phyloP scores from a whole-genome alignment of 2,329 filamentous ascomycete genomes.

The Ophiostoma himal-ulmi region DNA sequence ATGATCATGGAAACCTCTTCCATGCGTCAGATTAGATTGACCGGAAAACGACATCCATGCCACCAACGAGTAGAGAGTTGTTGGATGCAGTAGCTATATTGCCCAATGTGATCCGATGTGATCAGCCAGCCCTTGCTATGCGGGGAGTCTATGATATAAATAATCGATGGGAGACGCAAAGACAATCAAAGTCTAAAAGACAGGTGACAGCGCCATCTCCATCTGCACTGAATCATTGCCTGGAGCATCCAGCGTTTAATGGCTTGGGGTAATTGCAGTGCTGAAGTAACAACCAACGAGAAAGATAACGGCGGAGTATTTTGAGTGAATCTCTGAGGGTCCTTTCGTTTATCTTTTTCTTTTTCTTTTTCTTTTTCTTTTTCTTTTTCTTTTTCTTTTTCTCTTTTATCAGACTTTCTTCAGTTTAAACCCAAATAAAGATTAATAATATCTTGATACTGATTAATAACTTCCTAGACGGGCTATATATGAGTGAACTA shows the following conservation, averaged over 20 bases:
- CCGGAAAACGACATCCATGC: slow-evolving; percentile 4
- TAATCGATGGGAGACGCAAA: background rate
- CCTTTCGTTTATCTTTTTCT: background rate
- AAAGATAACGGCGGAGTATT: too few species aligned
- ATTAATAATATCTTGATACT: too few species aligned
- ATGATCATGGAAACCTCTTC: background rate
- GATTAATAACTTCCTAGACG: too few species aligned
- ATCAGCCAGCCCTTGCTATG: background rate
- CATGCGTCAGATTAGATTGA: background rate
- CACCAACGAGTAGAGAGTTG: background rate
- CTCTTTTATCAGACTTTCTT: too few species aligned
- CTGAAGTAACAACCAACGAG: too few species aligned
- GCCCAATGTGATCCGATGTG: background rate
- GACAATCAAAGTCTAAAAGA: background rate
- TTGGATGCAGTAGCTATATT: background rate
- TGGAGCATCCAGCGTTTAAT: background rate
- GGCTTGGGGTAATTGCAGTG: background rate
- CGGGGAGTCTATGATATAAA: background rate
- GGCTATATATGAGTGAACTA: too few species aligned
- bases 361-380: too few species aligned
- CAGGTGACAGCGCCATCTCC: background rate
- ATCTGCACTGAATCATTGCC: background rate
- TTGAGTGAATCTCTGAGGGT: background rate
- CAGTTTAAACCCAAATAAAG: too few species aligned
- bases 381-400: too few species aligned